Percentiles rank a stretch among this genome's conserved stretches.
Evolutionary conservation across 1,139 yeast genomes (phyloP).

Genomic region (Suhomyces bribrorum): DNA sequence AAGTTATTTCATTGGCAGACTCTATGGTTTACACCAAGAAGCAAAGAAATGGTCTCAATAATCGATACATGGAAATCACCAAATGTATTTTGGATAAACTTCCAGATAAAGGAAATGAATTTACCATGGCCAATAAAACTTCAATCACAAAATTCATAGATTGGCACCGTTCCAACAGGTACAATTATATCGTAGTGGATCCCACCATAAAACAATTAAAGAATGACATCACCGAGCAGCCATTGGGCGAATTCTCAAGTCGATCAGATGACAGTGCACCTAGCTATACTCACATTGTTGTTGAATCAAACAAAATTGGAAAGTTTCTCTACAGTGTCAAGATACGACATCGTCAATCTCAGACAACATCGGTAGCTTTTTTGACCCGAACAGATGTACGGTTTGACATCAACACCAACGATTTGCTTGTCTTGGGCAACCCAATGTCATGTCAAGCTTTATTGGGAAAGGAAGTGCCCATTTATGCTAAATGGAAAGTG

Average conservation of each 20-base stretch:
- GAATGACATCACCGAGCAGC: not conserved
- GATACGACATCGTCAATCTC: not conserved
- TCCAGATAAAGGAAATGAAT: conserved; percentile 1
- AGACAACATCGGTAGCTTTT: too few relatives aligned
- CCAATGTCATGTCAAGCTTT: conserved; percentile 4
- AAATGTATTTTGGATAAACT: not conserved
- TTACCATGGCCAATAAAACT: not conserved
- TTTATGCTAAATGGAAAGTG: conserved; percentile 15
- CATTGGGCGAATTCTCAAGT: not conserved
- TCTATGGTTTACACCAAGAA: not conserved
- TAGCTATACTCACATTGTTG: conserved; percentile 21
- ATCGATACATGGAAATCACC: conserved; percentile 7
- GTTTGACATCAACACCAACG: conserved; percentile 12
- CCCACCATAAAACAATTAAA: conserved; percentile 2
- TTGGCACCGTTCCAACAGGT: conserved; percentile 26
- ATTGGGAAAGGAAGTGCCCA: conserved; percentile 7
- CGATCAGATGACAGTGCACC: not conserved
- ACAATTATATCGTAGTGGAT: conserved; percentile 19
- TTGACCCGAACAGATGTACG: conserved; percentile 22
- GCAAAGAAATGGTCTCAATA: conserved; percentile 7
- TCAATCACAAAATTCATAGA: conserved; percentile 14
- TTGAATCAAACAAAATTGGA: conserved; percentile 18
- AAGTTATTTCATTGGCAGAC: conserved; percentile 4
- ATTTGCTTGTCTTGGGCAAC: conserved; percentile 7
- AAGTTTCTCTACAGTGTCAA: conserved; percentile 19